Evolutionary conservation across 169 alveolate species (phyloP), one percentile per base, ranked within the genome.

Genomic region (Plasmodium sp.): DNA sequence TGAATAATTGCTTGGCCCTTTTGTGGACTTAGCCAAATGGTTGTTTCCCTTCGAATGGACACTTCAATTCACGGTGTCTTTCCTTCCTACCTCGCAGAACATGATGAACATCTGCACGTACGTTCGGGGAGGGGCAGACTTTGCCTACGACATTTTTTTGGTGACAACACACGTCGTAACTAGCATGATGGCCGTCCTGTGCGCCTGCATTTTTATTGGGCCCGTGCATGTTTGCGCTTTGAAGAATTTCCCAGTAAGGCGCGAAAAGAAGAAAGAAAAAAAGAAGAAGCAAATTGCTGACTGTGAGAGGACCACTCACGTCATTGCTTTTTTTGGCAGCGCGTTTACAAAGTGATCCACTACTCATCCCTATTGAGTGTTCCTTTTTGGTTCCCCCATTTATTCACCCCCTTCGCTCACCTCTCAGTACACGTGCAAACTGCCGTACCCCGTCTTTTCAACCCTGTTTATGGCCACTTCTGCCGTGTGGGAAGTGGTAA

Each of bases 131-230:
- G 98, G 98, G n/a, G 90, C 96, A 9, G 95, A 96, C 79, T 85
- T 92, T 72, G 98, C 97, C 16, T 97, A 96, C 92, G 97, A 95
- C 56, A 96, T 95, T 56, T 97, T 96, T 81, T 93, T 95, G 81
- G 95, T 96, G n/a, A 82, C 96, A 93, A 96, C 97, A 34, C 98
- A 97, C 93, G 98, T 97, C 33, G 91, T 97, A 80, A 97, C 97
- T 71, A 91, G 90, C 34, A 95, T 97, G 96, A 94, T 97, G 96
- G 97, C 98, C 22, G 97, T 97, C 18, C 83, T 97, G 51, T 97
- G 98, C 86, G 98, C 98, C 18, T 97, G 98, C 39, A 90, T 97
- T 54, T 97, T 97, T 84, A 96, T 96, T 45, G 98, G 98, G 6
- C 98, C 98, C 31, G 97, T 96, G 36, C 98, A 96, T 83, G 84